phyloP scores from a whole-genome alignment of 2,329 filamentous ascomycete species.

The Mycosphaerella arachidis region DNA sequence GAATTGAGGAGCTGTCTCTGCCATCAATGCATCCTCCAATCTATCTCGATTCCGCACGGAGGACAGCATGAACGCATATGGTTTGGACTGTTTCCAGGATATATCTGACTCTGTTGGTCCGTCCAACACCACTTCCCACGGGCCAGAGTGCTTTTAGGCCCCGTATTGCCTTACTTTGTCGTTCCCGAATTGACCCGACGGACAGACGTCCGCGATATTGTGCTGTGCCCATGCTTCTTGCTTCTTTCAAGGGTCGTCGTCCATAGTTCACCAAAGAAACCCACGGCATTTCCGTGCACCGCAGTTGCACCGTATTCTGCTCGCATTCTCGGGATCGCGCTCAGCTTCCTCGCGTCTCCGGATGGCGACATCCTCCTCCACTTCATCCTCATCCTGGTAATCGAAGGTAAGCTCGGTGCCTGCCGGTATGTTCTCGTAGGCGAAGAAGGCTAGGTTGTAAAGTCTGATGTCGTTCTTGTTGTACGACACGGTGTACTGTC shows the following conservation, averaged over 20 bases:
- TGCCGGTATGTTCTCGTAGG: conserved; percentile 59
- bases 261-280: conserved; percentile 54
- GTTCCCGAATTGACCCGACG: no score
- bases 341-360: conserved; percentile 36
- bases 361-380: conserved; percentile 30
- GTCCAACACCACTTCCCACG: no score
- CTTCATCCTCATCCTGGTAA: conserved; percentile 63
- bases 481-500: conserved; percentile 73
- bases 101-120: no score
- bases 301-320: conserved; percentile 48
- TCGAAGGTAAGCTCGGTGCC: conserved; percentile 74
- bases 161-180: no score
- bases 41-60: no score
- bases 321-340: conserved; percentile 48
- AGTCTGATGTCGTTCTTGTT: conserved; percentile 70
- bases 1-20: no score
- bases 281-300: conserved; percentile 62
- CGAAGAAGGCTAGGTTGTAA: conserved; percentile 74
- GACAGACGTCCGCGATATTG: no score
- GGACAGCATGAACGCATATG: no score
- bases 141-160: no score
- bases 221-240: neutral
- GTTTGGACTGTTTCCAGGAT: no score
- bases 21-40: no score
- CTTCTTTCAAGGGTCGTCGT: neutral